phyloP scores from a whole-genome alignment of 305 asterid species.

The Salvia sclarea region DNA sequence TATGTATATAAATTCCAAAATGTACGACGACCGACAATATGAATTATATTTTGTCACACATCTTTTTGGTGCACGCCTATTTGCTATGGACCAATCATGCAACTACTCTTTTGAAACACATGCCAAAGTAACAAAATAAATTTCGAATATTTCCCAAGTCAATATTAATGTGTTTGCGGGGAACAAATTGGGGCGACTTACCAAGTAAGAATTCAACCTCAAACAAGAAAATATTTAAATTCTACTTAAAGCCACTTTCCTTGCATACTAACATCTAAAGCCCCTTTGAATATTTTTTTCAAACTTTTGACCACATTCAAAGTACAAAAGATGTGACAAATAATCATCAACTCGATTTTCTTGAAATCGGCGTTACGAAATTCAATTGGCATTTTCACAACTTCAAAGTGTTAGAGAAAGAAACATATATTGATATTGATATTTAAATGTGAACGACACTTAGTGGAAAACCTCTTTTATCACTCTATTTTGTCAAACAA shows the following conservation, averaged over 20 bases:
- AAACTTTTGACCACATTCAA: conserved; percentile 55
- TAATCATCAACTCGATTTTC: conserved; percentile 37
- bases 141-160: conserved; percentile 11
- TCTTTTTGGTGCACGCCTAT: conserved; percentile 29
- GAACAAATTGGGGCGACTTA: conserved; percentile 35
- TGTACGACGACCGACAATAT: conserved; percentile 2
- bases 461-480: conserved; percentile 35
- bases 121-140: conserved; percentile 13
- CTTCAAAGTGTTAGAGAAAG: not conserved
- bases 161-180: conserved; percentile 36
- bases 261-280: conserved; percentile 31
- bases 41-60: conserved; percentile 10
- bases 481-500: conserved; percentile 22
- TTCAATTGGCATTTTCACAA: conserved; percentile 13
- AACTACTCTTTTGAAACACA: conserved; percentile 26
- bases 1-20: not conserved
- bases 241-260: conserved; percentile 32
- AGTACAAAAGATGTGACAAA: conserved; percentile 38
- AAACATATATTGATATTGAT: not conserved
- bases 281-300: conserved; percentile 32
- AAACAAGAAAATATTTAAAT: conserved; percentile 16
- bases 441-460: conserved; percentile 21
- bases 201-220: conserved; percentile 38
- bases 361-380: conserved; percentile 42
- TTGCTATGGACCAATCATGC: conserved; percentile 25